Percentiles rank a stretch among this genome's conserved stretches.
Evolutionary conservation across 2,329 filamentous ascomycete genomes (phyloP).

Genomic region (Trichophyton schoenleinii): DNA sequence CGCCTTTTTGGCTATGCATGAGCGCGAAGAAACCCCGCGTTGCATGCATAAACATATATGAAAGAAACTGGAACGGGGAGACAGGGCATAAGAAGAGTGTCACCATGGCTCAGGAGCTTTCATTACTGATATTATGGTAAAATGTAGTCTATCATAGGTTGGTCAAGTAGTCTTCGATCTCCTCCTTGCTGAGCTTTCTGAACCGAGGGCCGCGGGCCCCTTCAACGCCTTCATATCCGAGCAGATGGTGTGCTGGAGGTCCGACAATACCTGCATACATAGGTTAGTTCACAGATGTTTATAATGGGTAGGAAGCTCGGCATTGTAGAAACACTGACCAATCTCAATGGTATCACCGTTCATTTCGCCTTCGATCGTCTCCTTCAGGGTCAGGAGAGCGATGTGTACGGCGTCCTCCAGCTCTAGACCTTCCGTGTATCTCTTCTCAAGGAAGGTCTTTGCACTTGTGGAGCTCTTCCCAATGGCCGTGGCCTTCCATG

Average conservation of each 20-base stretch:
- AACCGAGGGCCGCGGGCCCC: constrained; percentile 33
- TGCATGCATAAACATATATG: background rate
- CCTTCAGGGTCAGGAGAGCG: constrained; percentile 90
- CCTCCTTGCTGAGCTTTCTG: constrained; percentile 73
- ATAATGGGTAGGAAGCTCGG: constrained; percentile 2
- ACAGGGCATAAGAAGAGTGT: background rate
- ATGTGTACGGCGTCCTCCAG: constrained; percentile 98
- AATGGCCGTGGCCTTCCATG: constrained; percentile 98
- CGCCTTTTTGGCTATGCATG: background rate
- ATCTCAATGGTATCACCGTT: constrained; percentile 98
- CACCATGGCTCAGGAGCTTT: background rate
- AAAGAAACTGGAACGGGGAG: background rate
- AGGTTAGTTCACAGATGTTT: constrained; percentile 6
- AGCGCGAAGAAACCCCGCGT: background rate
- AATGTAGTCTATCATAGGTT: constrained; percentile 57
- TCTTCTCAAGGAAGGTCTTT: constrained; percentile 98
- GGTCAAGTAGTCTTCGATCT: constrained; percentile 98
- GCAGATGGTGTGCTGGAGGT: constrained; percentile 79
- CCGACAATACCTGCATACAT: constrained; percentile 67
- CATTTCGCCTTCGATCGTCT: constrained; percentile 99
- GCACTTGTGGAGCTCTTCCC: constrained; percentile 97
- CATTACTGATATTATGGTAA: constrained; percentile 1
- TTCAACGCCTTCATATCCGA: constrained; percentile 56
- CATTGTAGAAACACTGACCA: constrained; percentile 43
- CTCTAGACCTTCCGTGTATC: constrained; percentile 94